Base-by-base conservation (phyloP, 192 early-diverging fungal genomes). In the Backusella macrospora region DNA sequence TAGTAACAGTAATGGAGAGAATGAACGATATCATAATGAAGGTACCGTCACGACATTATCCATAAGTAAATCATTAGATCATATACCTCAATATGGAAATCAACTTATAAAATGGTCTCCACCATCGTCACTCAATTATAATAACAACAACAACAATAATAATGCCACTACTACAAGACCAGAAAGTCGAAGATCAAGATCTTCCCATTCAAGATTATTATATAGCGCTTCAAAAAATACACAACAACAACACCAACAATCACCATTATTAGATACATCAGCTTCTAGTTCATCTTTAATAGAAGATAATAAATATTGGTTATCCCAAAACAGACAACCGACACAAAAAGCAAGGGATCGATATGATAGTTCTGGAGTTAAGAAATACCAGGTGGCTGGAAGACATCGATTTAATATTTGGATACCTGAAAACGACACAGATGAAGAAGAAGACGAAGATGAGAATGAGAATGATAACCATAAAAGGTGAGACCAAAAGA, bases 61-160 rank as follows among this genome's bases (percentile, higher is more conserved):
- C 10, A 26, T 59, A 59, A 59, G 52, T 23, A 59, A 59, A n/a
- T 59, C 52, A 12, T 26, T 65, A 15, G 43, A 68, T 21, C 67
- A 6, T 21, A 10, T 46, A 15, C 43, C 21, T 2, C 67, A 68
- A 29, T 68, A 68, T 68, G 67, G 67, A 47, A 68, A 23, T n/a
- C 67, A 68, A 47, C 23, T 47, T 12, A 34, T 68, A 23, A 68
- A 68, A 47, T 68, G 67, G 67, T 18, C 67, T 0, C 67, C 67
- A 23, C 65, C 65, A 21, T 4, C 40, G 44, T 15, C 64, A 18
- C 15, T 39, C 16, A 16, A 65, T 7, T 15, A 16, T n/a, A n/a
- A 21, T 8, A 55, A 21, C 39, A 38, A 10, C 16, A 12, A 37
- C n/a, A n/a, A 66, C 39, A 42, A 5, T 42, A 23, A 0, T 34